Conservation (phyloP, 83 land plant species). For the Thuja plicata region DNA sequence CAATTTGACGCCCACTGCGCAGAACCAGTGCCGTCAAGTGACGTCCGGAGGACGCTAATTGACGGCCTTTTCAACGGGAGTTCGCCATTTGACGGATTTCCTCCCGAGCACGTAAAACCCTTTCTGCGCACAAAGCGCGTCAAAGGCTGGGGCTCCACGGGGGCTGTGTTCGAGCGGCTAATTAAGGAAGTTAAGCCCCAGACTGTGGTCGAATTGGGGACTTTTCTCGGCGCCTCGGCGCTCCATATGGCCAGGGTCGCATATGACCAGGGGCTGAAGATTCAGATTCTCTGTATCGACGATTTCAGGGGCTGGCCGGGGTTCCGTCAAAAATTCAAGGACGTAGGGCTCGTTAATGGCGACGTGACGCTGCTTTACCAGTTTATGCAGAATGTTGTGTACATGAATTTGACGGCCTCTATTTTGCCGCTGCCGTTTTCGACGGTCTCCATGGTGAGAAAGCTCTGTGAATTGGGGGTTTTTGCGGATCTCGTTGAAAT, state of each 20-base stretch:
- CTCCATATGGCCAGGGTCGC: conserved; percentile 69
- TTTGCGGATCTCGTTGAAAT: conserved; percentile 80
- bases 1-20: conserved; percentile 39
- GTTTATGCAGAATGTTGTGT: conserved; percentile 78
- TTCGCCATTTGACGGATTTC: conserved; percentile 72
- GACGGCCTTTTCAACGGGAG: conserved; percentile 51
- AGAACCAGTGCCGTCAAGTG: conserved; percentile 34
- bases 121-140: conserved; percentile 35
- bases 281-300: conserved; percentile 80
- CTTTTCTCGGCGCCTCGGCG: conserved; percentile 92
- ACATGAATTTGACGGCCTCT: conserved; percentile 34
- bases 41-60: conserved; percentile 38
- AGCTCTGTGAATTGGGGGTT: conserved; percentile 79
- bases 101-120: conserved; percentile 40
- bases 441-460: conserved; percentile 49
- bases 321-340: conserved; percentile 40
- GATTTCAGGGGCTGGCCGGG: conserved; percentile 98
- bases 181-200: conserved; percentile 57
- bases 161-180: conserved; percentile 67
- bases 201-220: conserved; percentile 73
- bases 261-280: conserved; percentile 25
- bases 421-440: conserved; percentile 79
- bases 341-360: conserved; percentile 56
- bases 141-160: conserved; percentile 89
- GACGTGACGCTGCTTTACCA: conserved; percentile 78